A percentile compares a stretch with the other conserved stretches of the same genome.
phyloP scores from a whole-genome alignment of 2,329 filamentous ascomycete genomes.

The Didymella lethalis region DNA sequence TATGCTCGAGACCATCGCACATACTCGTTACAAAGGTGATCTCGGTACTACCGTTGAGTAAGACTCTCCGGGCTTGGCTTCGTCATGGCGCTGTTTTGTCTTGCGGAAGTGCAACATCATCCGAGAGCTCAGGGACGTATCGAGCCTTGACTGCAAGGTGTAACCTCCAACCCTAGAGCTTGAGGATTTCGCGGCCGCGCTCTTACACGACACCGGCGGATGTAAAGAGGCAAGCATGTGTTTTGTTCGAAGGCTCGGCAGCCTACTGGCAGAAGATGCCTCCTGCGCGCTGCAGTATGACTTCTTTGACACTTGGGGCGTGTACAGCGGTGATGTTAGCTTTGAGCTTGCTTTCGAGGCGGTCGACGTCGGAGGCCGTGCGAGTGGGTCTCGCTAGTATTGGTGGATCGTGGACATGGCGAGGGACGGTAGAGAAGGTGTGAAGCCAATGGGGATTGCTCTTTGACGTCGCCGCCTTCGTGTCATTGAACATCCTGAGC shows the following conservation, averaged over 20 bases:
- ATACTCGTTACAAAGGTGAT: not conserved
- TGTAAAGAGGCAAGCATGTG: not conserved
- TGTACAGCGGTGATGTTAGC: too few species aligned
- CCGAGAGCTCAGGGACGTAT: not conserved
- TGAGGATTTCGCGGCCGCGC: not conserved
- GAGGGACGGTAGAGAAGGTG: not conserved
- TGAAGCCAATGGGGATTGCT: not conserved
- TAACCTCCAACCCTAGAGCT: not conserved
- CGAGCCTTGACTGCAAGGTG: not conserved
- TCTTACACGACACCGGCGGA: not conserved
- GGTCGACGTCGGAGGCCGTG: not conserved
- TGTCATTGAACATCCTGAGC: not conserved
- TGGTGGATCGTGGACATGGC: not conserved
- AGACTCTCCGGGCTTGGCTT: not conserved
- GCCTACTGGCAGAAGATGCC: not conserved
- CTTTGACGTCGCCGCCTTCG: not conserved
- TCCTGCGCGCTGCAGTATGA: not conserved
- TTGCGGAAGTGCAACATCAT: not conserved
- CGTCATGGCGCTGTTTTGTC: not conserved
- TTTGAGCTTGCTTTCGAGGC: not conserved
- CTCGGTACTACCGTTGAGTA: not conserved
- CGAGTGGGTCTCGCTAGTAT: not conserved
- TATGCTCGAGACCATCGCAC: not conserved
- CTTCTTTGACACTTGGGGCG: too few species aligned
- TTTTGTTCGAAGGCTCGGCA: not conserved